Evolutionary conservation across 345 rosid species (phyloP).

Genomic region (Syzygium aromaticum): DNA sequence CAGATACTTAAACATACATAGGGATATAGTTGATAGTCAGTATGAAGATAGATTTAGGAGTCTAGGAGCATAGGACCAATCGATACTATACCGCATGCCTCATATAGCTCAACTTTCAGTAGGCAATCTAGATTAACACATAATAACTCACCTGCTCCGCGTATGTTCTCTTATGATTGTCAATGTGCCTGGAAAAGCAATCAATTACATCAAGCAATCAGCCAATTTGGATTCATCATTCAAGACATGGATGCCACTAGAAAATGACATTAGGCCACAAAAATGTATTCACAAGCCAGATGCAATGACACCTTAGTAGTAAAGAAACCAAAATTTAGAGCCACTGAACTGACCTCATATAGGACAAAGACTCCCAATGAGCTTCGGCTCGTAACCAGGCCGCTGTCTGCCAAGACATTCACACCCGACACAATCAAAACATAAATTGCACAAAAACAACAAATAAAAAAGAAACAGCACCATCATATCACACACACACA

Average conservation of each 20-base stretch:
- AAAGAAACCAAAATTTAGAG: background rate
- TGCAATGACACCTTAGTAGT: background rate
- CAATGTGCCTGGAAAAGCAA: slow-evolving; percentile 10
- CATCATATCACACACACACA: background rate
- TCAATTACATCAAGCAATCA: background rate
- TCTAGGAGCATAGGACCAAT: background rate
- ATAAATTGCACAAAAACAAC: no score
- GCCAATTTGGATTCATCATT: background rate
- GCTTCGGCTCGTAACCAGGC: slow-evolving; percentile 23
- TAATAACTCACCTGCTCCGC: slow-evolving; percentile 11
- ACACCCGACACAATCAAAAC: background rate
- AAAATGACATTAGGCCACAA: background rate
- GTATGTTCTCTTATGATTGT: slow-evolving; percentile 13
- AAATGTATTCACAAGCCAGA: background rate
- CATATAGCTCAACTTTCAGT: background rate
- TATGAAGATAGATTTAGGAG: background rate
- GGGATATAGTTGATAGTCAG: background rate
- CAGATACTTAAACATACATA: background rate
- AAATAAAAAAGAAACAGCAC: background rate
- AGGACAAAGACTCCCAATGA: slow-evolving; percentile 10
- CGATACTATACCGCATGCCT: background rate
- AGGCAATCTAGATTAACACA: background rate
- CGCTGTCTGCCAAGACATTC: slow-evolving; percentile 9
- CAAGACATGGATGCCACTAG: background rate
- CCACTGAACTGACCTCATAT: slow-evolving; percentile 8